These are phyloP conservation scores for Yarrowia porcina DNA, from an alignment of 805 yeast genomes.

Conservation along the genomic window DNA sequence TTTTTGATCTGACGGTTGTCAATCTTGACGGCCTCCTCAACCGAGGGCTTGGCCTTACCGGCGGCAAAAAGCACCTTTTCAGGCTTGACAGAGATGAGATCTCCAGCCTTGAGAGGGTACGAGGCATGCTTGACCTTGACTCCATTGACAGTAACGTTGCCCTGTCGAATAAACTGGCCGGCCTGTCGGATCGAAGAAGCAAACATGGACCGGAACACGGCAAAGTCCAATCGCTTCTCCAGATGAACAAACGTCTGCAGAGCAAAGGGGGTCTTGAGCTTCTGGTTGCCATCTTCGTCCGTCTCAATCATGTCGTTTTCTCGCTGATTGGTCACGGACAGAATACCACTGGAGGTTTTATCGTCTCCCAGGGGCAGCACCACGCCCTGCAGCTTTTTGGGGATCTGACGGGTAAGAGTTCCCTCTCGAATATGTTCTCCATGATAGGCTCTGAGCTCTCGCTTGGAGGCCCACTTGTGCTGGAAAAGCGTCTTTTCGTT, in stretches of 20 bases:
- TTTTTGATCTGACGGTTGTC: conserved; percentile 68
- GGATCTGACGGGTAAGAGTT: conserved; percentile 71
- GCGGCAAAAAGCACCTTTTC: conserved; percentile 79
- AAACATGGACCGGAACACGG: conserved; percentile 86
- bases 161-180: conserved; percentile 75
- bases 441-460: conserved; percentile 90
- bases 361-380: conserved; percentile 37
- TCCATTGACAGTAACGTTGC: conserved; percentile 84
- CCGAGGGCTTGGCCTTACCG: conserved; percentile 79
- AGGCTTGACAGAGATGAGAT: conserved; percentile 79
- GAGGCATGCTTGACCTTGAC: conserved; percentile 73
- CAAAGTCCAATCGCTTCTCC: conserved; percentile 86
- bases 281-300: conserved; percentile 33
- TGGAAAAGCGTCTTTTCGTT: conserved; percentile 61
- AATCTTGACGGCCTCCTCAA: conserved; percentile 60
- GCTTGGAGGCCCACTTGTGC: conserved; percentile 88
- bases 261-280: conserved; percentile 65
- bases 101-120: conserved; percentile 76
- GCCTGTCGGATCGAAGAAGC: conserved; percentile 94
- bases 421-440: conserved; percentile 89
- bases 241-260: conserved; percentile 84
- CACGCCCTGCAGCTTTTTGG: conserved; percentile 74
- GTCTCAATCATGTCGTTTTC: conserved; percentile 43
- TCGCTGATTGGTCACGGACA: not conserved
- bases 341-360: not conserved